Base-by-base conservation (phyloP, 176 grass and related monocot species). In the Aegilops speltoides region DNA sequence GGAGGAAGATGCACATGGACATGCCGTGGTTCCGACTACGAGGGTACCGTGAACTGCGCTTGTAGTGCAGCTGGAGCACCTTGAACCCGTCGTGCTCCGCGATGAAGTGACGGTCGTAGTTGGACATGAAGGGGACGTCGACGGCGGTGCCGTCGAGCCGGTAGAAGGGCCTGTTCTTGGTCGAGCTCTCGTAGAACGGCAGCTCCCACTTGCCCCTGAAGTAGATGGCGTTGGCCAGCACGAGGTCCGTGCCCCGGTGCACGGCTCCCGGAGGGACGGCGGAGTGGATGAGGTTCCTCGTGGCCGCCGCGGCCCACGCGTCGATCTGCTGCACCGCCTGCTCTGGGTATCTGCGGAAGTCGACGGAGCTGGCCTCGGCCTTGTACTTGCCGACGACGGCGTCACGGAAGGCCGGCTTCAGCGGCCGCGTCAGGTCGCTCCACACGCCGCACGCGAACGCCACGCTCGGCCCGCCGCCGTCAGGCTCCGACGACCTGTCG, bases 1-100 rank as follows among this genome's bases (percentile, higher is more conserved):
- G 38, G 12, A 73, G 70, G 70, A 73, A 45, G 70, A 75, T 50
- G 70, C 70, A 73, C 70, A 73, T 73, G 69, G 10, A 72, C 13
- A 50, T 50, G 69, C n/a, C 36, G 34, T 68, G 16, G 16, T 2
- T 10, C 3, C 7, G 37, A 38, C 37, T 38, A 38, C 7, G 16
- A 29, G 31, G 3, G 66, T 19, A 10, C 14, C 3, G 16, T 16
- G 66, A 69, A 19, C 66, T 36, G 1, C 13, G 0, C 37, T 73
- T 24, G 37, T 73, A 73, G 2, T 5, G 22, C 13, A 73, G 37
- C 69, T 43, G 7, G 22, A 73, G 69, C 37, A 73, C 69, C 69
- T 24, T 73, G 69, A 73, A 73, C 2, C 69, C 69, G 69, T 73
- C 69, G 69, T 73, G 37, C 37, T 73, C 69, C 0, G 22, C 37